Evolutionary conservation across 2,329 filamentous ascomycete genomes (phyloP), one percentile per base, ranked within the genome.

Genomic region (Helotiales sp.): DNA sequence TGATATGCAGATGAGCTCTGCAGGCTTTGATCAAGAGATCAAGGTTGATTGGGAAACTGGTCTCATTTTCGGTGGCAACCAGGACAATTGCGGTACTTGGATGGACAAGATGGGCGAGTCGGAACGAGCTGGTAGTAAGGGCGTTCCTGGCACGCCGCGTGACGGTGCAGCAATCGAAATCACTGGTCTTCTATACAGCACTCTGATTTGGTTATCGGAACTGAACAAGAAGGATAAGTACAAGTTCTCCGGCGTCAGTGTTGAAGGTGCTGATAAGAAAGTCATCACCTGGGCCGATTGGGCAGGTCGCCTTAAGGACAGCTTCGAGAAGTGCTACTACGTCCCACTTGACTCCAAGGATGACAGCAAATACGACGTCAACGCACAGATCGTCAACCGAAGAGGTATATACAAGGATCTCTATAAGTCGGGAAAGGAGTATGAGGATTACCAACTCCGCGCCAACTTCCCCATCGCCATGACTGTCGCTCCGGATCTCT

Each of bases 41-140:
- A 84, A 89, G 59, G 90, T 96, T 10, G 93, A 99, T 71, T 98
- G 93, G 93, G 78, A 83, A 30, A 95, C 86, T 5, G 96, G 95
- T 22, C 83, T 99, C 62, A 87, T 99, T 57, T 96, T 96, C 69
- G 95, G 96, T 55, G 95, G 96, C 31, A 98, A 91, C 69, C 93
- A 97, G 70, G 82, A 78, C 75, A 99, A 99, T 74, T 99, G 96
- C 68, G 95, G 95, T 52, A 99, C 95, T 1, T 99, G 95, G 95
- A 97, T 97, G 92, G 95, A 99, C 80, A 99, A 99, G 82, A 99
- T 99, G 95, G 95, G 95, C n/a, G 95, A 99, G 74, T 96, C 92
- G 62, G 86, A 90, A 63, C 90, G 87, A 61, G 95, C 96, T 15
- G 88, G 89, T 58, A 96, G 87, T 69, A 98, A 97, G 77, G 96